A percentile compares a stretch with the other conserved stretches of the same genome.
Conservation (phyloP, 352 stramenopile genomes). For the Pythium aristosporum region DNA sequence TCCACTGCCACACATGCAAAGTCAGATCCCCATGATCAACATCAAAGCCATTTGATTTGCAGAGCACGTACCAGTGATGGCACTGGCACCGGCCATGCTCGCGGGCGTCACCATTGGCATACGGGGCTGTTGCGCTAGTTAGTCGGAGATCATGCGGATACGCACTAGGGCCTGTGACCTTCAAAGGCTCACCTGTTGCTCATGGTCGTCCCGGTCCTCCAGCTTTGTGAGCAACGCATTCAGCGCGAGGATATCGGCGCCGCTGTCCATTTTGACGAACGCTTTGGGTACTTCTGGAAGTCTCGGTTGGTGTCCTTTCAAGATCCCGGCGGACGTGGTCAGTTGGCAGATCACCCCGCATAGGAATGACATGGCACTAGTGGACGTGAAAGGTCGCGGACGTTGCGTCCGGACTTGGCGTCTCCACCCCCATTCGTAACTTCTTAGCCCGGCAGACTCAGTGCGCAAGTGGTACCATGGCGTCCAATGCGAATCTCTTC, state of each 20-base stretch:
- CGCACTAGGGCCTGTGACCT: too few species aligned
- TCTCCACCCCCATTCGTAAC: neutral
- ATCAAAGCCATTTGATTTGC: neutral
- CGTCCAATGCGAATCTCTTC: neutral
- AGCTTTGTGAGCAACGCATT: constrained; percentile 32
- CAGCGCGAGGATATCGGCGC: constrained; percentile 36
- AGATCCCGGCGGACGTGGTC: constrained; percentile 14
- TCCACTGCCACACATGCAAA: constrained; percentile 30
- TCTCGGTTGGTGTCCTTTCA: constrained; percentile 11
- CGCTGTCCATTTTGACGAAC: constrained; percentile 6
- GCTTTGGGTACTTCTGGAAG: neutral
- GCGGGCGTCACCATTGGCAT: constrained; percentile 29
- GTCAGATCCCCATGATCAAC: neutral
- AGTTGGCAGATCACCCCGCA: neutral
- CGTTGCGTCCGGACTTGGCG: neutral
- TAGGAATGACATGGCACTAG: constrained; percentile 14
- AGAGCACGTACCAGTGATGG: constrained; percentile 32
- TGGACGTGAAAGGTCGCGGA: constrained; percentile 12
- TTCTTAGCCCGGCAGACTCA: neutral
- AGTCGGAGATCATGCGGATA: too few species aligned
- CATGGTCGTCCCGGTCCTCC: constrained; percentile 21
- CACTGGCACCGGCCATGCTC: constrained; percentile 29
- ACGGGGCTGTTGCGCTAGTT: constrained; percentile 3
- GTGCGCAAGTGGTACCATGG: neutral
- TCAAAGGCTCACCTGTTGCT: constrained; percentile 7